Base-by-base conservation (phyloP, 2,329 filamentous ascomycete species). In the Fusarium nodosum region DNA sequence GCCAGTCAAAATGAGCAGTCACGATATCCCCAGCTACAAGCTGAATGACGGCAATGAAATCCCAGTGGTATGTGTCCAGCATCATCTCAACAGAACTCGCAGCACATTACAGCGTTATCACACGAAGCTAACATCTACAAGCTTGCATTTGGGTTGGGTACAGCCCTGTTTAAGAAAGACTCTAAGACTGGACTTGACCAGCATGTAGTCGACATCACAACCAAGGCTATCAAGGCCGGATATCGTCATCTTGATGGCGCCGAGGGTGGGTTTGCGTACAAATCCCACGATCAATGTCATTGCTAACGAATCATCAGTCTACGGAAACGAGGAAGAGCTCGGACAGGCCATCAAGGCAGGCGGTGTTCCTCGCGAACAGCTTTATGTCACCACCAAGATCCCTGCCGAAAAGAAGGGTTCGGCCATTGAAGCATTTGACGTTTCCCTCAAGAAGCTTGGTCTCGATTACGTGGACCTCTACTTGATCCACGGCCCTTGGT, bases 241-340 rank as follows among this genome's bases (percentile, higher is more conserved):
- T 94, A 90, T 77, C 84, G 85, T 60, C 91, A 94, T 74, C 83
- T 94, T 5, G 92, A 95, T 77, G 88, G 91, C 44, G 92, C 92
- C 22, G 89, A 94, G 82, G 80, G 89, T 90, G 76, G 60, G 79
- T 68, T 20, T 18, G 10, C 16, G n/a, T 11, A 12, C 4, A 10
- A 18, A 7, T 9, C 15, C 7, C 6, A 9, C 22, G 15, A 7
- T 10, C 7, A 16, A 12, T 26, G 9, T 22, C 9, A 28, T 31
- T 11, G 7, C 59, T 68, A 30, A 68, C 30, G 22, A 28, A 8
- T 5, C 9, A 5, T 8, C n/a, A 89, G 87, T 80, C 16, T 90
- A 91, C 75, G 82, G 83, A 52, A 91, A 90, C 72, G 89, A 94
- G 79, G 80, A 85, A 68, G 91, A 93, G 77, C 87, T 94, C 26